Percentiles rank a stretch among this genome's conserved stretches.
Conservation (phyloP, 257 asterid genomes). For the Przewalskia tangutica region DNA sequence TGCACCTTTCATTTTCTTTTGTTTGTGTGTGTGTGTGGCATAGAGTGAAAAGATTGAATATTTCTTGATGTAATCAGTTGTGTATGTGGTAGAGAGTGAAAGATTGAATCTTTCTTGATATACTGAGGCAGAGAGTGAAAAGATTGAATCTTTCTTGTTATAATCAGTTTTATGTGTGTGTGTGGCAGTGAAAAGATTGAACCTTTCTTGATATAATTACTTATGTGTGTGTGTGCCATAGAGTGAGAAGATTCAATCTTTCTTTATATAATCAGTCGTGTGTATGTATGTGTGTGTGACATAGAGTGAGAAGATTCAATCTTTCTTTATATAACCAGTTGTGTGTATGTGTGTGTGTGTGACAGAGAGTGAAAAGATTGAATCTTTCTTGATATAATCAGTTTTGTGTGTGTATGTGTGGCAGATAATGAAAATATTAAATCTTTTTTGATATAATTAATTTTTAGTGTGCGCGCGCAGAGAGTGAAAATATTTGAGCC, state of each 20-base stretch:
- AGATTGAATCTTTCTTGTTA: neutral
- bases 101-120: neutral
- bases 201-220: neutral
- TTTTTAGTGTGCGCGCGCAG: neutral
- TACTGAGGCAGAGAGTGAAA: too few relatives aligned
- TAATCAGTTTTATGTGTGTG: neutral
- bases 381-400: neutral
- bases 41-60: neutral
- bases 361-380: neutral
- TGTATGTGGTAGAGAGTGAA: neutral
- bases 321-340: neutral
- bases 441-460: neutral
- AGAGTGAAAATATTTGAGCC: neutral
- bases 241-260: too few relatives aligned
- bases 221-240: too few relatives aligned
- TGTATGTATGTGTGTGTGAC: neutral
- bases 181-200: neutral
- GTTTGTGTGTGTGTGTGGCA: neutral
- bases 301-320: neutral
- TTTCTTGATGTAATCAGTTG: neutral
- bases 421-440: neutral
- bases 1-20: neutral
- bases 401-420: neutral
- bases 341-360: neutral
- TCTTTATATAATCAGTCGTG: too few relatives aligned